Evolutionary conservation across 192 early-diverging fungal genomes (phyloP).

Genomic region (Coemansia sp.): DNA sequence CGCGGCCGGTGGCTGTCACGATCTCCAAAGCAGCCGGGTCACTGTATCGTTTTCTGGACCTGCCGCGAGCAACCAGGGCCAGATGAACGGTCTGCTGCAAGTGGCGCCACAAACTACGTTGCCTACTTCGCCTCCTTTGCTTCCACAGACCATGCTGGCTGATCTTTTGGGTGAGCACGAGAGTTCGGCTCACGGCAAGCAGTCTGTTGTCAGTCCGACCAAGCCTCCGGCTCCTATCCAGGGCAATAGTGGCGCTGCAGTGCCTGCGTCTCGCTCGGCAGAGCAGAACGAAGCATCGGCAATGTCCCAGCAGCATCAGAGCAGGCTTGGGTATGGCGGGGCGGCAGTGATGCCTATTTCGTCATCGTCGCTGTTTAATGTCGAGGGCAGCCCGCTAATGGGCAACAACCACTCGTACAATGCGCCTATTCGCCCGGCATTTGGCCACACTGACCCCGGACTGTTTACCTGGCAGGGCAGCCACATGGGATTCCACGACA

Average conservation of each 20-base stretch:
- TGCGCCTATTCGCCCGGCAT: neutral
- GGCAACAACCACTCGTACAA: slow-evolving; percentile 8
- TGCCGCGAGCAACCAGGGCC: neutral
- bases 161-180: slow-evolving; percentile 37
- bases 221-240: neutral
- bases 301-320: neutral
- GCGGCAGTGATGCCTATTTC: slow-evolving; percentile 14
- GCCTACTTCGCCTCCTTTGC: slow-evolving; percentile 23
- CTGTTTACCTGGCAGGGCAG: slow-evolving; percentile 13
- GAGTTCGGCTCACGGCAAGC: slow-evolving; percentile 7
- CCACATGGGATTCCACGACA: slow-evolving; percentile 4
- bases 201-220: neutral
- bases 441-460: slow-evolving; percentile 4
- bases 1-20: neutral
- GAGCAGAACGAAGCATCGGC: neutral
- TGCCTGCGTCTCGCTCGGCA: neutral
- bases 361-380: slow-evolving; percentile 34
- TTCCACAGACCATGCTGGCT: slow-evolving; percentile 41
- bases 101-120: neutral
- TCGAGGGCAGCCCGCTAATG: slow-evolving; percentile 14
- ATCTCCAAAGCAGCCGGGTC: neutral
- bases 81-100: slow-evolving; percentile 9
- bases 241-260: neutral
- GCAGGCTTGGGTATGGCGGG: slow-evolving; percentile 1
- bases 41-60: neutral